Evolutionary conservation across 495 filamentous ascomycete species (phyloP).

Genomic region (Penicillium lividum): DNA sequence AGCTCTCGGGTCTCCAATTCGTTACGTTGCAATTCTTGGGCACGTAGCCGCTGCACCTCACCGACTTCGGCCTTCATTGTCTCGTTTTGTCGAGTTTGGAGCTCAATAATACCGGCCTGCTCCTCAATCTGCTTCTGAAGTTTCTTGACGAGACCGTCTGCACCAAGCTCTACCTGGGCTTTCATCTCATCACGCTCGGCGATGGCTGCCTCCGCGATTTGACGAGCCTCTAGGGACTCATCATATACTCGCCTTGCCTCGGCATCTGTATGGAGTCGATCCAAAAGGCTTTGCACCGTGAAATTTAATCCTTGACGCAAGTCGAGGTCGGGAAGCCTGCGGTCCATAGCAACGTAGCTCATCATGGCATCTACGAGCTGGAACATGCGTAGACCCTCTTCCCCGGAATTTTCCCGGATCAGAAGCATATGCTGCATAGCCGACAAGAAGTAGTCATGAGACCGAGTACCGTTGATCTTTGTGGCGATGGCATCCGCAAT

Average conservation of each 20-base stretch:
- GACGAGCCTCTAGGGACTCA: slow-evolving; percentile 83
- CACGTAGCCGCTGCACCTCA: slow-evolving; percentile 80
- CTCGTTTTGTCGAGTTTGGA: slow-evolving; percentile 82
- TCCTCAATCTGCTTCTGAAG: slow-evolving; percentile 92
- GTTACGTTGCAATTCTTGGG: slow-evolving; percentile 90
- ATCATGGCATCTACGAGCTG: slow-evolving; percentile 98
- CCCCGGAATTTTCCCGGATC: slow-evolving; percentile 88
- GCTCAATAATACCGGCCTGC: slow-evolving; percentile 84
- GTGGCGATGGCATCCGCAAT: slow-evolving; percentile 93
- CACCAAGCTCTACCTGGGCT: slow-evolving; percentile 87
- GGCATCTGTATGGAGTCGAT: slow-evolving; percentile 93
- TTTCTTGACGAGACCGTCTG: slow-evolving; percentile 90
- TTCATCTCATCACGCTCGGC: slow-evolving; percentile 96
- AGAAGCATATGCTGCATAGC: slow-evolving; percentile 93
- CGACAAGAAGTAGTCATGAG: slow-evolving; percentile 94
- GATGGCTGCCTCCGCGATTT: slow-evolving; percentile 92
- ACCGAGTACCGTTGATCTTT: slow-evolving; percentile 77
- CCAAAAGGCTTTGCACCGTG: slow-evolving; percentile 91
- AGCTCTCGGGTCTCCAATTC: slow-evolving; percentile 95
- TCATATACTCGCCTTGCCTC: slow-evolving; percentile 90
- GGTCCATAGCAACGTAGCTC: slow-evolving; percentile 98
- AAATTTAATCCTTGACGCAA: slow-evolving; percentile 96
- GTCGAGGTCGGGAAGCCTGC: slow-evolving; percentile 92
- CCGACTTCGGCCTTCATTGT: slow-evolving; percentile 84
- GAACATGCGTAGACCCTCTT: slow-evolving; percentile 94